Evolutionary conservation across 2,329 filamentous ascomycete genomes (phyloP).

Genomic region (Exophiala spinifera): DNA sequence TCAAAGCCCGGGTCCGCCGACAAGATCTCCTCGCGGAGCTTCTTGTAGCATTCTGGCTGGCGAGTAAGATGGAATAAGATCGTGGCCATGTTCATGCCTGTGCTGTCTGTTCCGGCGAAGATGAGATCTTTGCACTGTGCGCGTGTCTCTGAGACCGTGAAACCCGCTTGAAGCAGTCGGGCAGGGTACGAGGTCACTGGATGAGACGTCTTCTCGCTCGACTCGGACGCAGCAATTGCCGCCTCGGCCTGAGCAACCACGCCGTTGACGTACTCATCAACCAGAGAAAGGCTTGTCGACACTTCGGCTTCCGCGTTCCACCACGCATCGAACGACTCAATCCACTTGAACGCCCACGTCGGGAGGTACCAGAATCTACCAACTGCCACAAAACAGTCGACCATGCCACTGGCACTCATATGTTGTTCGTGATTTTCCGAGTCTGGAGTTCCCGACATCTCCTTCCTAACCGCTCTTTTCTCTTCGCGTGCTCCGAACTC

Average conservation of each 20-base stretch:
- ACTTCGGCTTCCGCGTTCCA: constrained; percentile 24
- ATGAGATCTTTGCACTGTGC: constrained; percentile 32
- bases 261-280: constrained; percentile 26
- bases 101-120: constrained; percentile 56
- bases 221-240: constrained; percentile 9
- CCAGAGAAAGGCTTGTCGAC: constrained; percentile 17
- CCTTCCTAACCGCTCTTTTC: constrained; percentile 9
- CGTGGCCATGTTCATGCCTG: constrained; percentile 51
- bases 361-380: constrained; percentile 56
- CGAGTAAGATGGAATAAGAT: constrained; percentile 47
- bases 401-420: constrained; percentile 47
- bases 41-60: constrained; percentile 39
- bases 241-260: constrained; percentile 22
- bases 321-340: constrained; percentile 26
- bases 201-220: constrained; percentile 14
- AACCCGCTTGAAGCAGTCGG: constrained; percentile 25
- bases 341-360: constrained; percentile 32
- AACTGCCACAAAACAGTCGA: constrained; percentile 55
- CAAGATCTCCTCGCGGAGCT: constrained; percentile 20
- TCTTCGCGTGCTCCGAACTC: constrained; percentile 31
- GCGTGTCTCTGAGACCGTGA: constrained; percentile 23
- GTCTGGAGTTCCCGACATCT: constrained; percentile 21
- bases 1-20: constrained; percentile 22
- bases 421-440: constrained; percentile 14
- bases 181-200: constrained; percentile 26